These are phyloP conservation scores for Arthrobotrys sphaeroides DNA, from an alignment of 2,329 filamentous ascomycete genomes.

Conservation along the genomic window DNA sequence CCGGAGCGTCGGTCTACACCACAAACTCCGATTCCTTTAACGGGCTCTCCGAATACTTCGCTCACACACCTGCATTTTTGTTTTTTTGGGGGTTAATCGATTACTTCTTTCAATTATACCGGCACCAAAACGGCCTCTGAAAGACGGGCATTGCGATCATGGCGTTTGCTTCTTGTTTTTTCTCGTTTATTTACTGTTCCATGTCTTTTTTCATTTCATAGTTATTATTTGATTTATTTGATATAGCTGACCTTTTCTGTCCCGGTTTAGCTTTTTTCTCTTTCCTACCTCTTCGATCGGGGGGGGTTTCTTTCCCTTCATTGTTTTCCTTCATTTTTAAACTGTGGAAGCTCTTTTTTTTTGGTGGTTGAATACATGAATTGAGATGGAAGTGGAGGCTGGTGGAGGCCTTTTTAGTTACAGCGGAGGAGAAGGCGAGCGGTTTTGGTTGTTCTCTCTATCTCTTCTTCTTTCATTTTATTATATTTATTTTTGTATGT, in stretches of 20 bases:
- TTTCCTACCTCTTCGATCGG: background rate
- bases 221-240: background rate
- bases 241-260: background rate
- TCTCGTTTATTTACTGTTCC: background rate
- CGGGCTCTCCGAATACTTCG: background rate
- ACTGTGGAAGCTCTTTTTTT: background rate
- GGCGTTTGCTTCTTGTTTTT: slow-evolving; percentile 33
- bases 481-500: background rate
- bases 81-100: background rate
- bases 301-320: background rate
- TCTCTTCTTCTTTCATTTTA: too few relatives aligned
- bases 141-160: slow-evolving; percentile 53
- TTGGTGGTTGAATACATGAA: background rate
- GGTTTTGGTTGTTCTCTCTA: background rate
- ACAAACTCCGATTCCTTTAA: background rate
- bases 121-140: slow-evolving; percentile 24
- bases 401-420: background rate
- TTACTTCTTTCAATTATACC: slow-evolving; percentile 2
- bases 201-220: background rate
- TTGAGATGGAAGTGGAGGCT: background rate
- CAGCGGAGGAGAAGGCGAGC: slow-evolving; percentile 1
- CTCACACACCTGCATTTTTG: background rate
- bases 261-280: background rate
- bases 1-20: background rate
- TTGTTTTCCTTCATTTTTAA: background rate